Conservation (phyloP, 495 filamentous ascomycete genomes). For the Schizothecium vesticola region DNA sequence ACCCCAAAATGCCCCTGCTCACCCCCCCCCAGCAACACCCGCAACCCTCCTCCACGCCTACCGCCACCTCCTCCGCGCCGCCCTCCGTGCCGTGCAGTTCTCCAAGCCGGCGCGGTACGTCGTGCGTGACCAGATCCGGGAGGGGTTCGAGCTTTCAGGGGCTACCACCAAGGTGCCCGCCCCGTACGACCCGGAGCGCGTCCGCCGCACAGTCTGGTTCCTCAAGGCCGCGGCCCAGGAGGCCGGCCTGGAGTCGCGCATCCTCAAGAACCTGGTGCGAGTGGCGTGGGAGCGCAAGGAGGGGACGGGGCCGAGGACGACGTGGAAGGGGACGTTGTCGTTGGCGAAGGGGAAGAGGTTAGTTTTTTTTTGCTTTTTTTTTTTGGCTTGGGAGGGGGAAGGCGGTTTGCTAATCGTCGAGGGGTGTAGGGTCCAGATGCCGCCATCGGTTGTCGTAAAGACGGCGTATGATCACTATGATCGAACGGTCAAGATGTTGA, state of each 20-base stretch:
- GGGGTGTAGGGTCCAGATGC: neutral
- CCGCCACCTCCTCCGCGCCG: slow-evolving; percentile 66
- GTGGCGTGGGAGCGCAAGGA: slow-evolving; percentile 41
- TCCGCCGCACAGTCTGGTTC: slow-evolving; percentile 73
- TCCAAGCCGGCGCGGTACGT: slow-evolving; percentile 69
- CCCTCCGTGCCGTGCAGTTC: slow-evolving; percentile 74
- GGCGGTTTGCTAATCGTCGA: neutral
- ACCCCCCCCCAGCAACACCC: neutral
- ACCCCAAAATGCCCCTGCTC: neutral
- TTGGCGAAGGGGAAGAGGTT: slow-evolving; percentile 4
- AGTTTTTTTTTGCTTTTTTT: slow-evolving; percentile 2
- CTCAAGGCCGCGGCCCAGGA: slow-evolving; percentile 60
- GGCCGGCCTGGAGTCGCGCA: slow-evolving; percentile 70
- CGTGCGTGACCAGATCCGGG: slow-evolving; percentile 58
- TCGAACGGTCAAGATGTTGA: slow-evolving; percentile 63
- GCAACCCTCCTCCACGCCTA: slow-evolving; percentile 65
- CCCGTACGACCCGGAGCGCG: slow-evolving; percentile 51
- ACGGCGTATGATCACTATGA: slow-evolving; percentile 54
- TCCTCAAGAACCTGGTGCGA: slow-evolving; percentile 69
- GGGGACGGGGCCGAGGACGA: neutral
- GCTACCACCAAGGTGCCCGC: too few relatives aligned
- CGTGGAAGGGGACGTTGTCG: slow-evolving; percentile 2
- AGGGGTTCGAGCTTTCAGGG: slow-evolving; percentile 46
- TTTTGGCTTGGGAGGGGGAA: neutral
- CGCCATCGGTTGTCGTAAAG: slow-evolving; percentile 8